Percentiles rank a stretch among this genome's conserved stretches.
These are phyloP conservation scores for Chrysosporium queenslandicum DNA, from an alignment of 2,329 filamentous ascomycete genomes.

Conservation along the genomic window DNA sequence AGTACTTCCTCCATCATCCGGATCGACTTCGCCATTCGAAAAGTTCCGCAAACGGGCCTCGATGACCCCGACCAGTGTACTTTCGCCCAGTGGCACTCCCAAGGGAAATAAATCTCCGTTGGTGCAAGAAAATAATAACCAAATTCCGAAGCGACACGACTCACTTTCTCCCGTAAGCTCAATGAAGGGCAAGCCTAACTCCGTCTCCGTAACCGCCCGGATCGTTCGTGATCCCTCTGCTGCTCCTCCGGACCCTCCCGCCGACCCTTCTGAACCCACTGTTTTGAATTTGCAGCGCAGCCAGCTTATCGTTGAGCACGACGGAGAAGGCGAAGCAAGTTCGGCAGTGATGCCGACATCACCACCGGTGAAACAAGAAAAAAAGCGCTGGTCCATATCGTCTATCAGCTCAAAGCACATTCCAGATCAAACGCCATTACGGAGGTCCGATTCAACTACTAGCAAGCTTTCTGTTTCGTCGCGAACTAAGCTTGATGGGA, in stretches of 20 bases:
- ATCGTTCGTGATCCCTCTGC: slow-evolving; percentile 57
- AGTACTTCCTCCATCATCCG: slow-evolving; percentile 23
- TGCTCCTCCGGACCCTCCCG: slow-evolving; percentile 26
- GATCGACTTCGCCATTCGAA: slow-evolving; percentile 50
- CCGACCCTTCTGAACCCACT: slow-evolving; percentile 25
- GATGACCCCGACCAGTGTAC: slow-evolving; percentile 25
- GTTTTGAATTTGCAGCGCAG: slow-evolving; percentile 44
- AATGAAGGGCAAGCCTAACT: slow-evolving; percentile 43
- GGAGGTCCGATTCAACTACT: slow-evolving; percentile 30
- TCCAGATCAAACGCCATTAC: slow-evolving; percentile 15
- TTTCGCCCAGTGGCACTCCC: slow-evolving; percentile 11
- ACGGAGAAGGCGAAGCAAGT: slow-evolving; percentile 34
- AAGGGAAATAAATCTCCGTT: slow-evolving; percentile 22
- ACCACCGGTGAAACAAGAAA: slow-evolving; percentile 23
- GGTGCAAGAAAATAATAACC: slow-evolving; percentile 23
- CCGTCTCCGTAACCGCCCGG: slow-evolving; percentile 77
- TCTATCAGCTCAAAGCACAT: slow-evolving; percentile 27
- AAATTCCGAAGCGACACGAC: slow-evolving; percentile 25
- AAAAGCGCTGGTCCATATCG: slow-evolving; percentile 33
- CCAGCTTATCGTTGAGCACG: slow-evolving; percentile 55
- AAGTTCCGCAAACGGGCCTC: slow-evolving; percentile 40
- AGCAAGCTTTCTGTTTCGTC: slow-evolving; percentile 34
- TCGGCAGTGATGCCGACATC: slow-evolving; percentile 17
- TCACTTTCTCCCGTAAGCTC: slow-evolving; percentile 22
- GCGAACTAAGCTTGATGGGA: slow-evolving; percentile 29